Base-by-base conservation (phyloP, 768 basidiomycete species). In the Boletus subcaerulescens region DNA sequence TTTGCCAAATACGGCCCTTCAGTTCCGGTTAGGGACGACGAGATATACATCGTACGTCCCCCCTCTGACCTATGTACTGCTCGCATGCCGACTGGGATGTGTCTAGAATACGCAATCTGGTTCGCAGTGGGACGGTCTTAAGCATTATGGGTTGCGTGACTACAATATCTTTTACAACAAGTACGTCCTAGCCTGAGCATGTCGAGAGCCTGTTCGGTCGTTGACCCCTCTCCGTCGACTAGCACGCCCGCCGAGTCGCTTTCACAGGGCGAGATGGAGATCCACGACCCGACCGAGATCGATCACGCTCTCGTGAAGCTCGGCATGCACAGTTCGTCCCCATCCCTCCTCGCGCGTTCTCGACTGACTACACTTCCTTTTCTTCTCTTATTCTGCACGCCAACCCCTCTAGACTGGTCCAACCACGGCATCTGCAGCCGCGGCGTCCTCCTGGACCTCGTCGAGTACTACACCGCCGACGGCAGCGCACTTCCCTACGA, bases 391-490 rank as follows among this genome's bases (percentile, higher is more conserved):
- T 24, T 24, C 24, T 24, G 24, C 24, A 29, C 9, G 18, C 18
- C 13, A 15, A 11, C 26, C 26, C 24, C 31, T 42, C 14, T 43
- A 87, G 86, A 87, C 63, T 87, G 84, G 86, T 82, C 86, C 1
- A 77, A 76, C 18, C 86, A 86, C 61, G 85, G 86, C 1, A 86
- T 87, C 41, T 84, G 83, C 49, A 85, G 86, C 2, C 79, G 86
- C 3, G 86, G 85, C 18, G 82, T 88, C 45, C 69, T 87, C 20
- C 76, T 88, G 33, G 86, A 89, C 69, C 67, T 86, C 33, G 82
- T 87, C 50, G 67, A 74, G 12, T 80, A 79, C 67, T 78, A 79
- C 53, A 79, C 77, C 1, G 73, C 74, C 10, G 53, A 63, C 4
- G 66, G 66, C 7, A 60, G 67, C 4, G 65, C 72, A 8, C 67